Conservation (phyloP, 2,329 filamentous ascomycete species). For the Gyromitra esculenta region DNA sequence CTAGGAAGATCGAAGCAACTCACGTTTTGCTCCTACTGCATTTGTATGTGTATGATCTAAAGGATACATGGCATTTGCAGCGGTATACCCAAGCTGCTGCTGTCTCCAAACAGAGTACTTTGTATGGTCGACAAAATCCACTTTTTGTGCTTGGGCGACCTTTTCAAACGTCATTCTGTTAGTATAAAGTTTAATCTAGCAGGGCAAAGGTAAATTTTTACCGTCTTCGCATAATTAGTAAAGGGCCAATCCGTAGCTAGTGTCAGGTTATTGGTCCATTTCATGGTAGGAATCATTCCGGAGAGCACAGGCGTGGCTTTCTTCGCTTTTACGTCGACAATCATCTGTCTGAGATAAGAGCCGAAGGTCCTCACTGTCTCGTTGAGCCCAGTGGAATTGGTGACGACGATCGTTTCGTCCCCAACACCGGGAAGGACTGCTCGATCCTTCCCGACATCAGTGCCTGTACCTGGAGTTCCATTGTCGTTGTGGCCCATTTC, state of each 20-base stretch:
- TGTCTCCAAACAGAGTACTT: slow-evolving; percentile 55
- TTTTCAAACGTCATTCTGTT: background rate
- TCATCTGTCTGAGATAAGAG: slow-evolving; percentile 58
- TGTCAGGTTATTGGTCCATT: slow-evolving; percentile 50
- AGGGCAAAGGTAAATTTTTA: background rate
- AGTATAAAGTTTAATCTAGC: background rate
- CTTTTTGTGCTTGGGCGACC: slow-evolving; percentile 49
- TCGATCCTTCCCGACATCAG: slow-evolving; percentile 54
- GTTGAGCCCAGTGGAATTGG: slow-evolving; percentile 47
- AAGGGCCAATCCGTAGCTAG: slow-evolving; percentile 56
- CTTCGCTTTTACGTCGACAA: slow-evolving; percentile 56
- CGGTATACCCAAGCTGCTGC: slow-evolving; percentile 55
- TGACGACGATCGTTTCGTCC: slow-evolving; percentile 54
- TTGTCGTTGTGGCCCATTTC: slow-evolving; percentile 77
- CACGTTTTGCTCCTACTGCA: slow-evolving; percentile 54
- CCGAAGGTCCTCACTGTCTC: slow-evolving; percentile 58
- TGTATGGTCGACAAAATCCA: slow-evolving; percentile 58
- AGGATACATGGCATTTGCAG: slow-evolving; percentile 57
- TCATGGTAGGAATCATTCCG: slow-evolving; percentile 57
- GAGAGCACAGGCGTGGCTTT: slow-evolving; percentile 55
- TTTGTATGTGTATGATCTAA: slow-evolving; percentile 58
- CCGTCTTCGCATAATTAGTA: slow-evolving; percentile 54
- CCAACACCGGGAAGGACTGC: slow-evolving; percentile 56
- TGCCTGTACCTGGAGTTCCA: slow-evolving; percentile 55
- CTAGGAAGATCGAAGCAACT: background rate